Conservation (phyloP, 2,329 filamentous ascomycete genomes). For the Incumbomyces lentus region DNA sequence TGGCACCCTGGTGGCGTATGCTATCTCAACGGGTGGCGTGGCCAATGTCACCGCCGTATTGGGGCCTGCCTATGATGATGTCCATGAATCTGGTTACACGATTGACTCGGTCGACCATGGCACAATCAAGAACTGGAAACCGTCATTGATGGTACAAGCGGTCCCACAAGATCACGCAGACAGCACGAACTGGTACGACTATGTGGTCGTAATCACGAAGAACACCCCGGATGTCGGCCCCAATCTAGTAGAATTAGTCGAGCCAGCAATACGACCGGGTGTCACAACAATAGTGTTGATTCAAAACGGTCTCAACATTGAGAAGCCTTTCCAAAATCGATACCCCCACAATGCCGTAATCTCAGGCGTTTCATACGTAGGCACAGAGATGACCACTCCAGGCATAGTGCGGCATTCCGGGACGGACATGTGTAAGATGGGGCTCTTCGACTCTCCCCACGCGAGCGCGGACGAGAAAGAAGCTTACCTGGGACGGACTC, state of each 20-base stretch:
- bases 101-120: conserved; percentile 50
- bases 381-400: conserved; percentile 37
- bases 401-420: conserved; percentile 46
- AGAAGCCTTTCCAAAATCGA: conserved; percentile 39
- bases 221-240: conserved; percentile 47
- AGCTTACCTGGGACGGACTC: conserved; percentile 10
- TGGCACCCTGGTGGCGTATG: conserved; percentile 48
- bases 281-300: conserved; percentile 47
- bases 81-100: conserved; percentile 40
- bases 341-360: conserved; percentile 46
- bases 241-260: conserved; percentile 38
- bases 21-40: conserved; percentile 42
- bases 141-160: conserved; percentile 38
- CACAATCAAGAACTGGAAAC: conserved; percentile 36
- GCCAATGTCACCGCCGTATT: conserved; percentile 46
- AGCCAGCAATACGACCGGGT: conserved; percentile 41
- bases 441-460: conserved; percentile 25
- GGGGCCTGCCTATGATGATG: conserved; percentile 46
- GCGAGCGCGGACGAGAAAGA: conserved; percentile 23
- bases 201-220: conserved; percentile 49
- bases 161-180: conserved; percentile 35
- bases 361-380: conserved; percentile 44
- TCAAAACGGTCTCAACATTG: conserved; percentile 57
- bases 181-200: conserved; percentile 37
- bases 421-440: conserved; percentile 41